phyloP scores from a whole-genome alignment of 129 eudicot genomes.

The Helianthus tuberosus region DNA sequence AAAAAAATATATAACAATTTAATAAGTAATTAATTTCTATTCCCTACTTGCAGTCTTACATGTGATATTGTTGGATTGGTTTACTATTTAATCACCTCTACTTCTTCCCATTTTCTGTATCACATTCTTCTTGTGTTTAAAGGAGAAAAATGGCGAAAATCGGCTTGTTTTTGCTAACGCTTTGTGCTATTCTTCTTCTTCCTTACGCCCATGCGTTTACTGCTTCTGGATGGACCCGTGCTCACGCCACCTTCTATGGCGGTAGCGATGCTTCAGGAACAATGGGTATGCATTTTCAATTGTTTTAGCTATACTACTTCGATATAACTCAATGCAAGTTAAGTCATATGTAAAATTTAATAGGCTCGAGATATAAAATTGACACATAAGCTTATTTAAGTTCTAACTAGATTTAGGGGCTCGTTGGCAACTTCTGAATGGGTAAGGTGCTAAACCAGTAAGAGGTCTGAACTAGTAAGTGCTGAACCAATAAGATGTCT shows the following conservation, averaged over 20 bases:
- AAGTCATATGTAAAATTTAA: neutral
- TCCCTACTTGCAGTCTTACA: constrained; percentile 55
- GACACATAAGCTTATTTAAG: no score
- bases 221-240: constrained; percentile 74
- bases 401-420: no score
- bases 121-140: constrained; percentile 12
- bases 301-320: neutral
- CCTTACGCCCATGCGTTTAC: constrained; percentile 46
- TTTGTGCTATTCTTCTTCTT: constrained; percentile 25
- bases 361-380: no score
- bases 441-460: no score
- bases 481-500: no score
- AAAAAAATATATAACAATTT: neutral
- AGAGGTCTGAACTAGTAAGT: no score
- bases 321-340: neutral
- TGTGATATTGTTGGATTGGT: constrained; percentile 61
- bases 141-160: constrained; percentile 38
- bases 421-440: no score
- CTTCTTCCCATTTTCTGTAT: constrained; percentile 28
- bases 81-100: constrained; percentile 44
- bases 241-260: constrained; percentile 95
- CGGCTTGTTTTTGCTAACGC: constrained; percentile 22
- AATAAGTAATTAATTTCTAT: constrained; percentile 18
- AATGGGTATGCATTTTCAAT: constrained; percentile 61
- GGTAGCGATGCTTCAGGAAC: constrained; percentile 97